Evolutionary conservation across 495 filamentous ascomycete genomes (phyloP).

Genomic region (Penicillium roqueforti): DNA sequence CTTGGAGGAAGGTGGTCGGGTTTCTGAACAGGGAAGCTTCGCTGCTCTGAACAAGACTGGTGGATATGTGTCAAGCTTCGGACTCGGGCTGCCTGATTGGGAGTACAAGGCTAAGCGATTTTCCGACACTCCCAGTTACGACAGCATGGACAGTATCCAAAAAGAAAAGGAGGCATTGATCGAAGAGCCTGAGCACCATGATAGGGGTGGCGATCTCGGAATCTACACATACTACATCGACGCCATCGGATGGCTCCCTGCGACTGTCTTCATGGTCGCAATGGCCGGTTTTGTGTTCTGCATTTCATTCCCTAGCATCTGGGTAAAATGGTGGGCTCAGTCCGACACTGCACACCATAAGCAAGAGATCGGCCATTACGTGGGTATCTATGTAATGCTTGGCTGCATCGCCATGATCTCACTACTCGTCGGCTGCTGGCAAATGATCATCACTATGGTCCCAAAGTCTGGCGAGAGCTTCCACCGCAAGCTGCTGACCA

Average conservation of each 20-base stretch:
- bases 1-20: conserved; percentile 40
- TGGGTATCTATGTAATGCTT: conserved; percentile 55
- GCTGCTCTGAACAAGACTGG: conserved; percentile 38
- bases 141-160: conserved; percentile 17
- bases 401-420: conserved; percentile 39
- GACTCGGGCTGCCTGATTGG: conserved; percentile 31
- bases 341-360: conserved; percentile 42
- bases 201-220: conserved; percentile 48
- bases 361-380: conserved; percentile 44
- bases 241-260: conserved; percentile 45
- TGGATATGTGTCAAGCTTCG: conserved; percentile 50
- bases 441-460: conserved; percentile 52
- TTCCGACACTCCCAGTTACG: conserved; percentile 19
- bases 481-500: conserved; percentile 45
- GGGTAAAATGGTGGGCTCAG: conserved; percentile 53
- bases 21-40: conserved; percentile 51
- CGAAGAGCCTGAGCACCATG: conserved; percentile 28
- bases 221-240: conserved; percentile 58
- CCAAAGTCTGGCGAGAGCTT: conserved; percentile 49
- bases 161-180: conserved; percentile 19
- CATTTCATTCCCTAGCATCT: conserved; percentile 48
- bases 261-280: conserved; percentile 41
- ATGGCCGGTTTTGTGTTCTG: conserved; percentile 44
- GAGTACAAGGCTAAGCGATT: conserved; percentile 26
- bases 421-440: conserved; percentile 46